Base-by-base conservation (phyloP, 176 grass and related monocot species). In the Paspalum vaginatum region DNA sequence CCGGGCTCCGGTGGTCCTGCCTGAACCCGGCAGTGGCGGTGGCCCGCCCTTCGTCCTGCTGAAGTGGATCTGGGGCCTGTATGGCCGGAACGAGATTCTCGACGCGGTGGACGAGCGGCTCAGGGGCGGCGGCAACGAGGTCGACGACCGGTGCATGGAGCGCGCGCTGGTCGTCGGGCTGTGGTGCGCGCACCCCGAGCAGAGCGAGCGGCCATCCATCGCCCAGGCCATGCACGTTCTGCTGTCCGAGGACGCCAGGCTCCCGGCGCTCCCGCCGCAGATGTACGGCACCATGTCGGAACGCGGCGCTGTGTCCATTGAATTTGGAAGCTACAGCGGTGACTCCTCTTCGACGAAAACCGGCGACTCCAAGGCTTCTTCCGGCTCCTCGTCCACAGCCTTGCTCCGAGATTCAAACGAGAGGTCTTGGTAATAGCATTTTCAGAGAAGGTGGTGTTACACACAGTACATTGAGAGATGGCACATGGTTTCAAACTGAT, bases 161-260 rank as follows among this genome's bases (percentile, higher is more conserved):
- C 10, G 74, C 4, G 10, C 80, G 61, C 75, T 91, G 46, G 80
- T 80, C 16, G 84, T 84, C 9, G 84, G 84, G 21, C 43, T 91
- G 18, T 91, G 88, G 88, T 91, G 88, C 9, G 84, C 74, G 17
- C 84, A 90, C 72, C 88, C 88, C 0, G 79, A 86, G 1, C 22
- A 41, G 44, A 65, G 41, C 4, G 43, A 54, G 37, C 56, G 88
- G 11, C 88, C 88, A 2, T 74, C 74, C 18, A 91, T 87, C 5
- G 78, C 51, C 20, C 58, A 87, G 37, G 84, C 74, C 0, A 61
- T 87, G 42, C 44, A 63, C 16, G 67, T 58, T 9, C 61, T 87
- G 6, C 58, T 81, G 3, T 91, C 79, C 18, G 75, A 87, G 68
- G 42, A 79, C 21, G 79, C 80, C 0, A 44, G 40, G 13, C 42